Percentiles rank a stretch among this genome's conserved stretches.
Evolutionary conservation across 176 grass and related monocot species (phyloP).

Genomic region (Oryza coarctata): DNA sequence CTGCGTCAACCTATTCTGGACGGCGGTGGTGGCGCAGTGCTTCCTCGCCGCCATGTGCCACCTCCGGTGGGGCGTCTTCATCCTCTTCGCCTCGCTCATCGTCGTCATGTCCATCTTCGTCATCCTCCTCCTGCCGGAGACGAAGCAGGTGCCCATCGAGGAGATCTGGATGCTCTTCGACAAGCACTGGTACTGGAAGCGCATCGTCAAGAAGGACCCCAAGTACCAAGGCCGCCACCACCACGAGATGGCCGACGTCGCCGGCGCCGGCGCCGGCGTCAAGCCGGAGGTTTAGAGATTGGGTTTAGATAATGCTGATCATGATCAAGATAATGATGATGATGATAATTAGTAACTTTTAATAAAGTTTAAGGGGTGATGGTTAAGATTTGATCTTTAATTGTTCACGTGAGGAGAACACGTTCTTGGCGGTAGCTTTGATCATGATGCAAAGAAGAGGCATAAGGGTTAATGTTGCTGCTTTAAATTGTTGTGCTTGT

Average conservation of each 20-base stretch:
- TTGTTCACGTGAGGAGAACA: background rate
- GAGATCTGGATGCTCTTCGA: slow-evolving; percentile 90
- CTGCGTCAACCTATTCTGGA: slow-evolving; percentile 97
- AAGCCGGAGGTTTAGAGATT: slow-evolving; percentile 3
- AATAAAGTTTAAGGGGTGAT: slow-evolving; percentile 12
- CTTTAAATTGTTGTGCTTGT: background rate
- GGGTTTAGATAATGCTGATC: background rate
- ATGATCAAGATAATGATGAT: background rate
- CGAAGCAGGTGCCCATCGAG: slow-evolving; percentile 97
- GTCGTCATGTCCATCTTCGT: slow-evolving; percentile 86
- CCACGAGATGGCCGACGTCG: background rate
- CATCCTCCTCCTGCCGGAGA: slow-evolving; percentile 85
- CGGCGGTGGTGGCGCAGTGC: slow-evolving; percentile 91
- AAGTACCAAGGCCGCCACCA: slow-evolving; percentile 44
- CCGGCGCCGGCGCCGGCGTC: background rate
- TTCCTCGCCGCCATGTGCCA: slow-evolving; percentile 95
- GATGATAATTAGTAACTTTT: too few species aligned
- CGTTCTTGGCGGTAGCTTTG: background rate
- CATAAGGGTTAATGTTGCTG: background rate
- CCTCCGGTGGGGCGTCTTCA: slow-evolving; percentile 80
- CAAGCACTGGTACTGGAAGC: slow-evolving; percentile 97
- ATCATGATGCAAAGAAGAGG: background rate
- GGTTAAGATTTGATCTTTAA: background rate
- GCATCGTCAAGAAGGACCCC: slow-evolving; percentile 56
- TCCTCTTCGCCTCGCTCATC: slow-evolving; percentile 83